Evolutionary conservation across 371 early-diverging fungal genomes (phyloP).

Genomic region (Mucor saturninus): DNA sequence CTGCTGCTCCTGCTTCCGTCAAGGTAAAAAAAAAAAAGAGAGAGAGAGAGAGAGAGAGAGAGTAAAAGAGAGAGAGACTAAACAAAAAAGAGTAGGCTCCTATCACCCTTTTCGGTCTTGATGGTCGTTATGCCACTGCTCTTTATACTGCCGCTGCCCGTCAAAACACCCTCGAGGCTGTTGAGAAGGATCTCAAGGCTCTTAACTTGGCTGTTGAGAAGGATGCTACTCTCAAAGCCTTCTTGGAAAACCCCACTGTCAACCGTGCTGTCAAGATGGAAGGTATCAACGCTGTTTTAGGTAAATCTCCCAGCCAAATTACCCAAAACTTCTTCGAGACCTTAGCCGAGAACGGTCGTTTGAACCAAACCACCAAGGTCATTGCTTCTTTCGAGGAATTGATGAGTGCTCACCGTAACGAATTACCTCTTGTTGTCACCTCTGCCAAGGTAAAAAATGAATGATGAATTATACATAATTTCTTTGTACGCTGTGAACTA

Average conservation of each 20-base stretch:
- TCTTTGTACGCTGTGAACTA: neutral
- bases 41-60: constrained; percentile 2
- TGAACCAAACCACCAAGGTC: constrained; percentile 84
- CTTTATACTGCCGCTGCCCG: constrained; percentile 94
- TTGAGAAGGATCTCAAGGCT: constrained; percentile 85
- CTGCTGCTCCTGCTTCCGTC: constrained; percentile 51
- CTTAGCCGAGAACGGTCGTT: constrained; percentile 93
- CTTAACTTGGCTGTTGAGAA: constrained; percentile 72
- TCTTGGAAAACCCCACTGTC: constrained; percentile 89
- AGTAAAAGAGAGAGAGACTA: neutral
- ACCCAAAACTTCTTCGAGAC: constrained; percentile 91
- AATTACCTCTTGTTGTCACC: constrained; percentile 88
- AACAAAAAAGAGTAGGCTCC: constrained; percentile 66
- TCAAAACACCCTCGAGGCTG: constrained; percentile 79
- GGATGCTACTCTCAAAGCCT: constrained; percentile 73
- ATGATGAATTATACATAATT: neutral
- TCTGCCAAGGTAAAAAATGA: constrained; percentile 74
- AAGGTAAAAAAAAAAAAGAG: constrained; percentile 44
- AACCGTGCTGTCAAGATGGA: constrained; percentile 78
- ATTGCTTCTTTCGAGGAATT: constrained; percentile 79
- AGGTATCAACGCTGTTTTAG: constrained; percentile 68
- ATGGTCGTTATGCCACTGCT: constrained; percentile 97
- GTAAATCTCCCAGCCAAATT: constrained; percentile 70
- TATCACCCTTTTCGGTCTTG: constrained; percentile 88
- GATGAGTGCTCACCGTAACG: constrained; percentile 93